A percentile compares a stretch with the other conserved stretches of the same genome.
Conservation (phyloP, 75 land plant species). For the Pseudotsuga menziesii region DNA sequence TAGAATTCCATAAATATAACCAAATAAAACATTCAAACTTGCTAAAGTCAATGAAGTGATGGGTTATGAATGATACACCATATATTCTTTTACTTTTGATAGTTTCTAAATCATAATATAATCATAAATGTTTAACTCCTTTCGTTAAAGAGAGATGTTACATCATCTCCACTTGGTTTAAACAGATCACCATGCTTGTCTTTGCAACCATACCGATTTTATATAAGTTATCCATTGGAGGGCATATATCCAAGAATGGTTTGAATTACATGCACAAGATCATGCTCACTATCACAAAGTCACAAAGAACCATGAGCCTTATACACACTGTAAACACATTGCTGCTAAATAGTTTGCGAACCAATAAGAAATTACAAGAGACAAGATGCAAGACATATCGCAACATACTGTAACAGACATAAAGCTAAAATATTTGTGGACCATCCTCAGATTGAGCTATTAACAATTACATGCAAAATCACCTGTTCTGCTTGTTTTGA, state of each 20-base stretch:
- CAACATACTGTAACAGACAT: conserved; percentile 2
- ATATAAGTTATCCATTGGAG: not conserved
- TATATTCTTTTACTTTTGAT: no score
- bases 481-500: conserved; percentile 75
- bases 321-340: not conserved
- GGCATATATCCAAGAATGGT: not conserved
- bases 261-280: not conserved
- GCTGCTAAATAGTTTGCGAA: not conserved
- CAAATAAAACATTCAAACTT: no score
- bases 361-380: not conserved
- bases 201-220: no score
- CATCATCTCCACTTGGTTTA: no score
- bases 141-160: no score
- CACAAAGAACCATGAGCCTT: not conserved
- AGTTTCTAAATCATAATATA: no score
- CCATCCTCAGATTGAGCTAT: not conserved
- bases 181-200: no score
- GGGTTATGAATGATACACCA: no score
- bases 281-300: not conserved
- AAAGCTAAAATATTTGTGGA: not conserved
- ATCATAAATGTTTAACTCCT: no score
- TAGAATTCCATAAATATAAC: no score
- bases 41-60: no score
- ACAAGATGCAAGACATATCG: not conserved
- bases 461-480: not conserved